These are phyloP conservation scores for Heritiera littoralis DNA, from an alignment of 345 rosid genomes.

Conservation along the genomic window DNA sequence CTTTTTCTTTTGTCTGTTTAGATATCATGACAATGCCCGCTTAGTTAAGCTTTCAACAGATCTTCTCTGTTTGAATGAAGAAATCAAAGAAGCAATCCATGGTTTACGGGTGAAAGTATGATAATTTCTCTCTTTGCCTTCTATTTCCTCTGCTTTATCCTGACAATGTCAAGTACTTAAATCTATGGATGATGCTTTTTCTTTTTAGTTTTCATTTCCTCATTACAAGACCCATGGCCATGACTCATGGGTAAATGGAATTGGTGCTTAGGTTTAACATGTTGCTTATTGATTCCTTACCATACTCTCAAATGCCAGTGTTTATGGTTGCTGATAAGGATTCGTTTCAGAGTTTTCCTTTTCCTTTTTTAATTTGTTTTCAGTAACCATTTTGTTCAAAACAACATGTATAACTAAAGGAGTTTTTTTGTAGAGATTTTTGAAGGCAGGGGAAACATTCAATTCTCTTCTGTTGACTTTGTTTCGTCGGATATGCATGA, in stretches of 20 bases:
- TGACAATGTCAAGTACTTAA: neutral
- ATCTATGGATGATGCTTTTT: neutral
- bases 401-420: neutral
- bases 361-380: neutral
- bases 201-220: neutral
- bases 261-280: neutral
- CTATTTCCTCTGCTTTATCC: neutral
- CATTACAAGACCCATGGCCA: neutral
- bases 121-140: neutral
- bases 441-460: neutral
- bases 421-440: neutral
- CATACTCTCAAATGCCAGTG: neutral
- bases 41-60: neutral
- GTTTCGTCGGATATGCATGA: neutral
- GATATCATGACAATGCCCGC: neutral
- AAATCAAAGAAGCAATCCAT: neutral
- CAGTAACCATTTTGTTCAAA: neutral
- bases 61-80: neutral
- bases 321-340: neutral
- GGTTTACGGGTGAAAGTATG: neutral
- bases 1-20: constrained; percentile 1
- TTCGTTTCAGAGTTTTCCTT: neutral
- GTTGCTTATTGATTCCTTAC: neutral
- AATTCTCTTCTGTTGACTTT: neutral
- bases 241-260: neutral